Percentiles rank a stretch among this genome's conserved stretches.
phyloP scores from a whole-genome alignment of 495 filamentous ascomycete species.

The Neurospora sp. region DNA sequence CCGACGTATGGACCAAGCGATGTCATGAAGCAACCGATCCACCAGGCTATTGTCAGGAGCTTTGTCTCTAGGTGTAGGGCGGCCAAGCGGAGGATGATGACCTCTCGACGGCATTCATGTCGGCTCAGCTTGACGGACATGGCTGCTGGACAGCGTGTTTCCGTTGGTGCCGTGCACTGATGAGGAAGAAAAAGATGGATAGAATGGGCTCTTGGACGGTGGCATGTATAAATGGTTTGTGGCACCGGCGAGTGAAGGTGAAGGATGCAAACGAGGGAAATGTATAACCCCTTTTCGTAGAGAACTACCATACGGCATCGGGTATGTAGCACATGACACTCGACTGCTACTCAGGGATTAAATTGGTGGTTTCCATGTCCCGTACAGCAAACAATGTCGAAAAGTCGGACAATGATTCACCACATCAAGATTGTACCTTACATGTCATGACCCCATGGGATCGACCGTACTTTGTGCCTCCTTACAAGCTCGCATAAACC shows the following conservation, averaged over 20 bases:
- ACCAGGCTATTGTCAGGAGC: slow-evolving; percentile 4
- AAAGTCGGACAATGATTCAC: neutral
- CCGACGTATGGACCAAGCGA: slow-evolving; percentile 13
- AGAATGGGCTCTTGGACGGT: neutral
- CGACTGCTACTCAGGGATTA: neutral
- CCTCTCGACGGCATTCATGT: neutral
- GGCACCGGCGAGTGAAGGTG: neutral
- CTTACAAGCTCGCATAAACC: neutral
- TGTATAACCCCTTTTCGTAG: neutral
- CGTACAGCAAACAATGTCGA: neutral
- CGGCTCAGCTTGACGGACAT: neutral
- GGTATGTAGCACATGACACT: neutral
- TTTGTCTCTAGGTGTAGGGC: slow-evolving; percentile 6
- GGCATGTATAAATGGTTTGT: neutral
- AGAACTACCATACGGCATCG: neutral
- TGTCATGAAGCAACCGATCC: slow-evolving; percentile 5
- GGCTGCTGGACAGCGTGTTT: neutral
- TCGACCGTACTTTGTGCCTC: neutral
- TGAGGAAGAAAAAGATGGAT: neutral
- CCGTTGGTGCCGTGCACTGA: neutral
- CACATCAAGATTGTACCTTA: neutral
- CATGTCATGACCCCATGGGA: neutral
- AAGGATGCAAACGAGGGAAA: neutral
- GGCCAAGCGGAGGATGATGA: slow-evolving; percentile 6
- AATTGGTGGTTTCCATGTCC: neutral